A percentile compares a stretch with the other conserved stretches of the same genome.
Evolutionary conservation across 2,329 filamentous ascomycete genomes (phyloP).

Genomic region (Stromatinia cepivora): DNA sequence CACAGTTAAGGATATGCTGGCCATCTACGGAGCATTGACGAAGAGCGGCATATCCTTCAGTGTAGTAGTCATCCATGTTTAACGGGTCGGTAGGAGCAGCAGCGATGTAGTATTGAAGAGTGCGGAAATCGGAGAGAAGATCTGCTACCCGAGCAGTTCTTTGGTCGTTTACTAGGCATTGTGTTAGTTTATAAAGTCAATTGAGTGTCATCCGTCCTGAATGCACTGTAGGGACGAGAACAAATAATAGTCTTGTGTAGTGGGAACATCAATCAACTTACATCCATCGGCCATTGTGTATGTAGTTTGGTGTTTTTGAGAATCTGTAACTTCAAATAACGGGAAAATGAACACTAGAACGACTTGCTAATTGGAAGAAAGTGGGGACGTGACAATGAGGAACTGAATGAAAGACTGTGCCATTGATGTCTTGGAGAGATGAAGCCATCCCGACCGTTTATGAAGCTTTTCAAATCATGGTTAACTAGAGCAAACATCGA

Average conservation of each 20-base stretch:
- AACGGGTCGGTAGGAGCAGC: conserved; percentile 55
- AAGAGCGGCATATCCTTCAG: conserved; percentile 62
- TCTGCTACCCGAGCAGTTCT: conserved; percentile 61
- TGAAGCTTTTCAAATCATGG: conserved; percentile 31
- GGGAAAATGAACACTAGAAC: conserved; percentile 17
- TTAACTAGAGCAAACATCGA: conserved; percentile 22
- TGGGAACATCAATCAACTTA: conserved; percentile 33
- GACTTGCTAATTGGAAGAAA: conserved; percentile 5
- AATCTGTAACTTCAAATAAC: conserved; percentile 16
- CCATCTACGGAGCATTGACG: conserved; percentile 64
- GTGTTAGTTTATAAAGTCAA: not conserved
- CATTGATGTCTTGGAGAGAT: conserved; percentile 28
- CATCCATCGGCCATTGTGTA: conserved; percentile 40
- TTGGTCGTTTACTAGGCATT: conserved; percentile 56
- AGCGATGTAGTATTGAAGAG: conserved; percentile 62
- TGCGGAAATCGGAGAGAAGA: conserved; percentile 61
- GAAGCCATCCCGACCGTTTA: conserved; percentile 32
- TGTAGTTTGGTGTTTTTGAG: conserved; percentile 14
- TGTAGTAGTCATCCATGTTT: conserved; percentile 60
- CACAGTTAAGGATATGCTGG: conserved; percentile 64
- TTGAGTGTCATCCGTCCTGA: not conserved
- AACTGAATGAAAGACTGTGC: conserved; percentile 27
- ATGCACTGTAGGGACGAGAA: conserved; percentile 18
- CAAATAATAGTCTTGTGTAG: conserved; percentile 15
- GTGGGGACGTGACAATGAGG: conserved; percentile 20